Conservation (phyloP, 805 yeast species). For the Yarrowia sp. region DNA sequence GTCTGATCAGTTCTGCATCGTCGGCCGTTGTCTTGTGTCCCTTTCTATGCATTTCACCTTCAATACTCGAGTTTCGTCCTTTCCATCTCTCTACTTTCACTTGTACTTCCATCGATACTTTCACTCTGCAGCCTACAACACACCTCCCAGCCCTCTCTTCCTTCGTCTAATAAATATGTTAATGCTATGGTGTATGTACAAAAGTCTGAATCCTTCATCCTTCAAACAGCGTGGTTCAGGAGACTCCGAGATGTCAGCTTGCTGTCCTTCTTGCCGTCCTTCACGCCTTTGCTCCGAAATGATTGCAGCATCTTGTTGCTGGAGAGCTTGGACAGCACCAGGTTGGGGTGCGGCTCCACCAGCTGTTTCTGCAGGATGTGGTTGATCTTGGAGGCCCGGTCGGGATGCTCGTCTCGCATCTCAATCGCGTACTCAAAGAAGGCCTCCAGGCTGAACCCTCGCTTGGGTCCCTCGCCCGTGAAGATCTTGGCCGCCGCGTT, state of each 20-base stretch:
- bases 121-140: too few relatives aligned
- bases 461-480: constrained; percentile 12
- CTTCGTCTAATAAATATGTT: constrained; percentile 6
- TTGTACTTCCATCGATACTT: too few relatives aligned
- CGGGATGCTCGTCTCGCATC: constrained; percentile 28
- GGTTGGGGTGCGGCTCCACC: constrained; percentile 19
- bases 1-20: too few relatives aligned
- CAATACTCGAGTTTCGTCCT: too few relatives aligned
- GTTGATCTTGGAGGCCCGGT: constrained; percentile 10
- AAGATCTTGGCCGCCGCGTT: constrained; percentile 11
- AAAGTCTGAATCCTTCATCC: not conserved
- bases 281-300: constrained; percentile 19
- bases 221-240: constrained; percentile 13
- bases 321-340: constrained; percentile 27
- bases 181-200: constrained; percentile 25
- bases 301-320: constrained; percentile 23
- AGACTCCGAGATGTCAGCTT: constrained; percentile 6
- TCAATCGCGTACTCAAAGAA: constrained; percentile 31
- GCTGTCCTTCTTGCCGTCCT: constrained; percentile 1
- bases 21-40: too few relatives aligned
- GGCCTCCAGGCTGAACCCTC: constrained; percentile 8
- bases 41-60: too few relatives aligned
- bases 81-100: too few relatives aligned
- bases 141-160: not conserved
- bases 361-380: constrained; percentile 17